Conservation (phyloP, 352 stramenopile genomes). For the Halophytophthora polymorphica region DNA sequence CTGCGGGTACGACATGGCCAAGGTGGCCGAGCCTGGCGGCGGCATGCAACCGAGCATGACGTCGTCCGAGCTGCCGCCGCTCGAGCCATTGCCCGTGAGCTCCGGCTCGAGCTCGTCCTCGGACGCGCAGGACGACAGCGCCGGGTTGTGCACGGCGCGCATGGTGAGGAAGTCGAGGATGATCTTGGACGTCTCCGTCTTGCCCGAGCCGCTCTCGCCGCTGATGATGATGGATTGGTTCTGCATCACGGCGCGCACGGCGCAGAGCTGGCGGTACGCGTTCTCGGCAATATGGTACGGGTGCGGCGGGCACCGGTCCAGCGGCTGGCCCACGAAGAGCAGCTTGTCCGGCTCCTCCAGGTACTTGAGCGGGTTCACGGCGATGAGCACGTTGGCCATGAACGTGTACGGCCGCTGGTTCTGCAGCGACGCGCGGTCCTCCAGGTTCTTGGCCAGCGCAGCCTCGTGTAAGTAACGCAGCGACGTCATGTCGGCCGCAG, state of each 20-base stretch:
- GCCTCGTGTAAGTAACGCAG: slow-evolving; percentile 82
- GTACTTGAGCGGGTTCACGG: slow-evolving; percentile 76
- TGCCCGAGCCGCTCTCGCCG: slow-evolving; percentile 92
- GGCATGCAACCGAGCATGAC: slow-evolving; percentile 22
- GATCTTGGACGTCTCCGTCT: slow-evolving; percentile 96
- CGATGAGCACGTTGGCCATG: slow-evolving; percentile 86
- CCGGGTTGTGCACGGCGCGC: slow-evolving; percentile 48
- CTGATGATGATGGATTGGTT: slow-evolving; percentile 95
- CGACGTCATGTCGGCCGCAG: slow-evolving; percentile 81
- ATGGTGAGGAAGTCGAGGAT: slow-evolving; percentile 85
- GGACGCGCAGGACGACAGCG: slow-evolving; percentile 41
- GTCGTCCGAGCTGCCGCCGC: slow-evolving; percentile 7
- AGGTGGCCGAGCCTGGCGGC: slow-evolving; percentile 42
- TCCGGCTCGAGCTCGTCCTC: slow-evolving; percentile 70
- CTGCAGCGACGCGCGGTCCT: slow-evolving; percentile 72
- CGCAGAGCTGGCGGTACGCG: slow-evolving; percentile 80
- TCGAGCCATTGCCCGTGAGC: slow-evolving; percentile 27
- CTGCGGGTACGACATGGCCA: slow-evolving; percentile 72
- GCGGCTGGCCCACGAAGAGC: slow-evolving; percentile 62
- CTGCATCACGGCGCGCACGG: slow-evolving; percentile 79
- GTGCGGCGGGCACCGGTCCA: slow-evolving; percentile 71
- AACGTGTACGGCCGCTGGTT: slow-evolving; percentile 85
- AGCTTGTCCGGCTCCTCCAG: slow-evolving; percentile 72
- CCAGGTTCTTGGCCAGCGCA: slow-evolving; percentile 84
- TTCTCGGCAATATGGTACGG: slow-evolving; percentile 85